Conservation (phyloP, 2,329 filamentous ascomycete species). For the Diaporthe caulivora region DNA sequence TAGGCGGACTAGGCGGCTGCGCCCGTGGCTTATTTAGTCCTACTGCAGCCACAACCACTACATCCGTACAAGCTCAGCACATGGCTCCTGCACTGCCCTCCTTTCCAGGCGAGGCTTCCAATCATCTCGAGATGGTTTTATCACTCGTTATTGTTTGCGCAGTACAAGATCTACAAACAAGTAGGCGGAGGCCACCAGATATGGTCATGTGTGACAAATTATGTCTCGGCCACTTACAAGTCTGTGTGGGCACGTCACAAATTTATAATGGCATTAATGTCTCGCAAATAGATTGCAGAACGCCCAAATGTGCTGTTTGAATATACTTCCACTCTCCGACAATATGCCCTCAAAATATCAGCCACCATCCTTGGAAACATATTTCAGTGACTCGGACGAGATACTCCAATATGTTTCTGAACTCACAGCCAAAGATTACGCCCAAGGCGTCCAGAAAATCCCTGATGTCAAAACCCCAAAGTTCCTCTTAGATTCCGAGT, state of each 20-base stretch:
- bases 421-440: slow-evolving; percentile 9
- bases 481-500: neutral
- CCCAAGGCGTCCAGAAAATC: neutral
- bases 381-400: neutral
- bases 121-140: neutral
- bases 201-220: neutral
- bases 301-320: accelerated
- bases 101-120: neutral
- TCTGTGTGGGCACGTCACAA: neutral
- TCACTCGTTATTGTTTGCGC: neutral
- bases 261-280: neutral
- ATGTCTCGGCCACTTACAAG: neutral
- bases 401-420: neutral
- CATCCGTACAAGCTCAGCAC: neutral
- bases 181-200: neutral
- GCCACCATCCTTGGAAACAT: neutral
- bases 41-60: neutral
- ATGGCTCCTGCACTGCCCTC: neutral
- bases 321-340: too few relatives aligned
- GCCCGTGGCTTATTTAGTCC: neutral
- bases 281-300: too few relatives aligned
- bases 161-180: neutral
- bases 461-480: neutral
- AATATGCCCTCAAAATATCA: neutral
- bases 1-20: slow-evolving; percentile 4